Evolutionary conservation across 2,329 filamentous ascomycete species (phyloP).

Genomic region (Immersiporthe knoxdaviesiana): DNA sequence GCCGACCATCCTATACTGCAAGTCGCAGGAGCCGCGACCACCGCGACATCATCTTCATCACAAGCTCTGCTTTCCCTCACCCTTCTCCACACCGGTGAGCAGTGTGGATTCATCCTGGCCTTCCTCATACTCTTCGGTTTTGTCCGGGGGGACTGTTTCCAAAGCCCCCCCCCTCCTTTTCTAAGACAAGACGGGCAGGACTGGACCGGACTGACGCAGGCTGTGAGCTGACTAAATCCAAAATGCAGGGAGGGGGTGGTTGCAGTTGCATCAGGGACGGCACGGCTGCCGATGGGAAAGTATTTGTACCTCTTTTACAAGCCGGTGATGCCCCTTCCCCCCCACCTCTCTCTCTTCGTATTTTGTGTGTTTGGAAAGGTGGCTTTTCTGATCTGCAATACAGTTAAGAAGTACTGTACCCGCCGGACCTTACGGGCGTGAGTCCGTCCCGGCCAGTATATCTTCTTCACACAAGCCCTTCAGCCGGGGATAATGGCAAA

Average conservation of each 20-base stretch:
- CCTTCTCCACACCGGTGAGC: background rate
- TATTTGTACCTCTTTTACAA: background rate
- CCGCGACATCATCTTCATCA: background rate
- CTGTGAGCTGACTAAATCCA: background rate
- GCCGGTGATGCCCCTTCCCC: no score
- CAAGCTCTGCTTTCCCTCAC: background rate
- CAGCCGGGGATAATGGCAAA: background rate
- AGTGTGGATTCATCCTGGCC: background rate
- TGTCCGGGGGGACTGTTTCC: no score
- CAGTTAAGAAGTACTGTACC: background rate
- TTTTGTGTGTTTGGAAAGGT: background rate
- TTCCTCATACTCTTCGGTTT: background rate
- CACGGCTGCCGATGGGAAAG: background rate
- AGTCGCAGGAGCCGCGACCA: background rate
- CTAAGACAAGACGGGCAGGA: background rate
- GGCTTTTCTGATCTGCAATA: background rate
- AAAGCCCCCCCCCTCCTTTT: no score
- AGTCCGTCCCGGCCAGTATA: background rate
- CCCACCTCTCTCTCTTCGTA: no score
- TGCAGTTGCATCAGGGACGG: conserved; percentile 23
- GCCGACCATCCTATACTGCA: background rate
- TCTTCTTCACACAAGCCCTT: background rate
- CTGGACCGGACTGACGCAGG: background rate
- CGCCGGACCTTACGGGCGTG: background rate
- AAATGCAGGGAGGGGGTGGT: background rate